These are phyloP conservation scores for Grosmannia penicillata DNA, from an alignment of 2,329 filamentous ascomycete genomes.

Conservation along the genomic window DNA sequence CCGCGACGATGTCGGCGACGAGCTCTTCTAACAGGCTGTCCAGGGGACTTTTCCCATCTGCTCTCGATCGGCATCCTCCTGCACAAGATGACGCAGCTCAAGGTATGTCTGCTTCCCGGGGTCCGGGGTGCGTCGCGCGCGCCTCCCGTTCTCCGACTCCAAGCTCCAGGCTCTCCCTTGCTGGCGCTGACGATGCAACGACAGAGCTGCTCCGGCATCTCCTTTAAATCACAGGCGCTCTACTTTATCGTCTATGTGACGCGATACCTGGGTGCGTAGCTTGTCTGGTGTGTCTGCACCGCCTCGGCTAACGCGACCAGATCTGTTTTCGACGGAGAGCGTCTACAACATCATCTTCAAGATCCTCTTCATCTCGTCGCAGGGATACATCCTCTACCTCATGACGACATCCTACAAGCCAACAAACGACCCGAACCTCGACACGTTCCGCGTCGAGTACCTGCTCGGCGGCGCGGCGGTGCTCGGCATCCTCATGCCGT, in stretches of 20 bases:
- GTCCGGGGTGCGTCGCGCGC: too few relatives aligned
- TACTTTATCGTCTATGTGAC: conserved; percentile 91
- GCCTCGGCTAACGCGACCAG: conserved; percentile 23
- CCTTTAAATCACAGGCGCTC: conserved; percentile 94
- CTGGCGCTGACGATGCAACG: too few relatives aligned
- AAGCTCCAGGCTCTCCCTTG: too few relatives aligned
- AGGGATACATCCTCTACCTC: conserved; percentile 90
- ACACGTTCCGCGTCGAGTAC: conserved; percentile 96
- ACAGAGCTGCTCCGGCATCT: conserved; percentile 95
- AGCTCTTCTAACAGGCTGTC: neutral
- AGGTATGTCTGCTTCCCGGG: too few relatives aligned
- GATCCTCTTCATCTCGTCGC: conserved; percentile 79
- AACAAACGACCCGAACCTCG: conserved; percentile 90
- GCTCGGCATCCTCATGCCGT: conserved; percentile 70
- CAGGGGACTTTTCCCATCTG: conserved; percentile 91
- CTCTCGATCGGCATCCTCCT: conserved; percentile 86
- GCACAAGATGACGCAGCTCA: conserved; percentile 90
- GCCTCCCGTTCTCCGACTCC: neutral
- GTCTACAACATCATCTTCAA: conserved; percentile 94
- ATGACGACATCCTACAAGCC: conserved; percentile 98
- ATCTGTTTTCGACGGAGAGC: conserved; percentile 73
- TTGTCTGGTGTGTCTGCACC: too few relatives aligned
- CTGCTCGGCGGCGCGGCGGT: conserved; percentile 68
- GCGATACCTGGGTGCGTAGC: conserved; percentile 61
- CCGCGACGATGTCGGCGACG: neutral